Percentiles rank a stretch among this genome's conserved stretches.
Conservation (phyloP, 345 rosid species). For the Carallia brachiata region DNA sequence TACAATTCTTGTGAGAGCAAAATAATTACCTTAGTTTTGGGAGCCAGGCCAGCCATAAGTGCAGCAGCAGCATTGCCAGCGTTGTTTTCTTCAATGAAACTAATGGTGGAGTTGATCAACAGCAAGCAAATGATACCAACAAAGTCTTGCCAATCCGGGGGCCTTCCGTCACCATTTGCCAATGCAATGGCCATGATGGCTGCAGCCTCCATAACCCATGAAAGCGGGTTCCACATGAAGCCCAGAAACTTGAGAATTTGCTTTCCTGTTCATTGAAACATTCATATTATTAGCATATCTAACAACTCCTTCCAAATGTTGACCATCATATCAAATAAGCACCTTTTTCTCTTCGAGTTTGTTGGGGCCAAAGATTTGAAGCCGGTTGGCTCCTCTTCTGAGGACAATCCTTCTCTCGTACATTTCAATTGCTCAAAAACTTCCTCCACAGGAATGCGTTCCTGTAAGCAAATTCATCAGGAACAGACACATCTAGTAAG, state of each 20-base stretch:
- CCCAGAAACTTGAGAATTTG: conserved; percentile 80
- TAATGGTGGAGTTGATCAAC: conserved; percentile 78
- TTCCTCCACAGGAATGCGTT: conserved; percentile 77
- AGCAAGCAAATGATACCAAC: conserved; percentile 69
- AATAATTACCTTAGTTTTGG: conserved; percentile 63
- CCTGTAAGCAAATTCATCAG: conserved; percentile 38
- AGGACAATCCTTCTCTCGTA: conserved; percentile 54
- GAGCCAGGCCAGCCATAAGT: conserved; percentile 77
- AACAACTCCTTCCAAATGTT: background rate
- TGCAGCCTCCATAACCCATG: conserved; percentile 93
- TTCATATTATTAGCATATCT: background rate
- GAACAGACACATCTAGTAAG: no score
- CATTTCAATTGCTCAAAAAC: conserved; percentile 89
- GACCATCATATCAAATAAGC: background rate
- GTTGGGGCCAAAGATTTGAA: conserved; percentile 88
- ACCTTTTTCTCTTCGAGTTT: conserved; percentile 84
- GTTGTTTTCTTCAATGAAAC: conserved; percentile 82
- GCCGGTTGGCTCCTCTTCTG: conserved; percentile 69
- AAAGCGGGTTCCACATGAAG: conserved; percentile 90
- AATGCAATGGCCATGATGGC: conserved; percentile 85
- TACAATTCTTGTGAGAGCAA: background rate
- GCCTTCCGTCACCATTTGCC: conserved; percentile 67
- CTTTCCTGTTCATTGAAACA: conserved; percentile 48
- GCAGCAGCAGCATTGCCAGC: conserved; percentile 94
- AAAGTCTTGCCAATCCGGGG: conserved; percentile 83